Evolutionary conservation across 2,329 filamentous ascomycete species (phyloP).

Genomic region (Phialophora expanda): DNA sequence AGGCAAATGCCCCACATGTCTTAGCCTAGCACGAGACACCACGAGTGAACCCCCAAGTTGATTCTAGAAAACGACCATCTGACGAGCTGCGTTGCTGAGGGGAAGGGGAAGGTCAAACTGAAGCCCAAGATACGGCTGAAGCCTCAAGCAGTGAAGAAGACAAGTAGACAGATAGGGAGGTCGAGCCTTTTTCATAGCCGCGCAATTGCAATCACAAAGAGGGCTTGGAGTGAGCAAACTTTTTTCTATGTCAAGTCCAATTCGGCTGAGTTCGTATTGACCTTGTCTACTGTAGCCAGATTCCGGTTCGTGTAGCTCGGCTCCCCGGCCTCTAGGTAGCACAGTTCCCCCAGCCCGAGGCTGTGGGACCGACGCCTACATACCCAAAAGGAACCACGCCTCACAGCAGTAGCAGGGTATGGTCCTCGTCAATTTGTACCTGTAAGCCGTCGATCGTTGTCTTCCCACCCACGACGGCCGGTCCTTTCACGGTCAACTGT

Average conservation of each 20-base stretch:
- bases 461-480: constrained; percentile 35
- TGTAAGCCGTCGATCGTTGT: constrained; percentile 26
- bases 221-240: neutral
- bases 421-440: constrained; percentile 31
- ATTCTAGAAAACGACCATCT: neutral
- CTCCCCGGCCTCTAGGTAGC: no score
- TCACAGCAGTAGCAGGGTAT: constrained; percentile 31
- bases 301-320: neutral
- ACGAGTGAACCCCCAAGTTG: neutral
- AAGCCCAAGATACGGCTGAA: neutral
- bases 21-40: neutral
- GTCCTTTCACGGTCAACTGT: constrained; percentile 35
- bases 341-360: neutral
- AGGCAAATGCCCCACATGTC: neutral
- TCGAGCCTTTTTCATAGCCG: neutral
- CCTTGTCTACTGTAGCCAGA: neutral
- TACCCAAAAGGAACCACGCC: neutral
- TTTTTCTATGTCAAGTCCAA: neutral
- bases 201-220: neutral
- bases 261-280: neutral
- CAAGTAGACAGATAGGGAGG: neutral
- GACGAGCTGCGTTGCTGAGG: neutral
- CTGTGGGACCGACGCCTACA: neutral
- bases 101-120: neutral
- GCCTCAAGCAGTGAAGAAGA: neutral